Evolutionary conservation across 768 basidiomycete species (phyloP).

Genomic region (Hericium coralloides): DNA sequence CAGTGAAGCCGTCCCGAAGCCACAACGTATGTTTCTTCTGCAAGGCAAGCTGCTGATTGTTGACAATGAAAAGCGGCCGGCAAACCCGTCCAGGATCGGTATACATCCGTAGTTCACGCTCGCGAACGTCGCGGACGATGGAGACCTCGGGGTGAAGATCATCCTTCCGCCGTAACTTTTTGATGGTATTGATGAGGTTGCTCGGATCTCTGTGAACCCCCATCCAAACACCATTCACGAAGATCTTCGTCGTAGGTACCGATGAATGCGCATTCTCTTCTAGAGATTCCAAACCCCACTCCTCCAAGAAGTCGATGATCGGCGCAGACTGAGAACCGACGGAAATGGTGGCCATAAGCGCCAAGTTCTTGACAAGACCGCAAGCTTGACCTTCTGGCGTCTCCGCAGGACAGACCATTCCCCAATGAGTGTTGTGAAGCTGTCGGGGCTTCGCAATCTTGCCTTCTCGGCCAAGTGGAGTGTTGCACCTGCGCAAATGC

Average conservation of each 20-base stretch:
- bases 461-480: conserved; percentile 94
- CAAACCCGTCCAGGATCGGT: conserved; percentile 97
- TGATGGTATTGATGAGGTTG: conserved; percentile 87
- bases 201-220: conserved; percentile 95
- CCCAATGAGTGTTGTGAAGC: conserved; percentile 99
- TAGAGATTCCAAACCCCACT: conserved; percentile 94
- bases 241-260: conserved; percentile 88
- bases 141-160: conserved; percentile 96
- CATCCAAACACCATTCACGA: conserved; percentile 99
- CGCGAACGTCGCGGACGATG: conserved; percentile 95
- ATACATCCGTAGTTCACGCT: conserved; percentile 87
- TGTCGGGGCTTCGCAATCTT: conserved; percentile 99
- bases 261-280: conserved; percentile 88
- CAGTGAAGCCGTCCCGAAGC: conserved; percentile 43
- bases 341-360: conserved; percentile 96
- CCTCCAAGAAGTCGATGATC: conserved; percentile 96
- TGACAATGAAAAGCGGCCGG: conserved; percentile 94
- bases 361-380: conserved; percentile 96
- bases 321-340: conserved; percentile 94
- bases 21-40: conserved; percentile 79
- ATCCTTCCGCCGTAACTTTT: conserved; percentile 85
- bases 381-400: conserved; percentile 99
- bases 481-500: conserved; percentile 96
- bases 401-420: conserved; percentile 99
- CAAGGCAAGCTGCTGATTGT: conserved; percentile 76